Percentiles rank a stretch among this genome's conserved stretches.
Conservation (phyloP, 192 early-diverging fungal genomes). For the Linnemannia hyalina region DNA sequence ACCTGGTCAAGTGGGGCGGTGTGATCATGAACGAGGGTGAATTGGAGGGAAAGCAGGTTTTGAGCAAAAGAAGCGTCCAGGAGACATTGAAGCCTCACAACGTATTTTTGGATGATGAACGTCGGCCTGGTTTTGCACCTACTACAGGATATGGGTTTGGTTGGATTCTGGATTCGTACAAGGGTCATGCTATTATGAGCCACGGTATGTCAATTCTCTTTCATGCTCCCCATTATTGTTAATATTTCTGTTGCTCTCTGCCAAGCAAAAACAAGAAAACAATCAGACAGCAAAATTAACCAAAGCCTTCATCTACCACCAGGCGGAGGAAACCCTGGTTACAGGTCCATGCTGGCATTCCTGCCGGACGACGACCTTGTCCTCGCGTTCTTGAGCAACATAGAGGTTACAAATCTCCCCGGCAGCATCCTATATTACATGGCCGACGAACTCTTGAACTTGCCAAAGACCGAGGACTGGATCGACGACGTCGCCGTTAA, state of each 20-base stretch:
- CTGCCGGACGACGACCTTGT: conserved; percentile 4
- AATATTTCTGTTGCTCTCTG: neutral
- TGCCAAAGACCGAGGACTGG: conserved; percentile 6
- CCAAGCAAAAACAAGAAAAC: no score
- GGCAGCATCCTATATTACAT: neutral
- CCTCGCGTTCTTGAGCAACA: neutral
- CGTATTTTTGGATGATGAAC: neutral
- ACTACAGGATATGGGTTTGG: conserved; percentile 15
- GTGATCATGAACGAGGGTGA: conserved; percentile 14
- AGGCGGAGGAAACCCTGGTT: neutral
- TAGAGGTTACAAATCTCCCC: neutral
- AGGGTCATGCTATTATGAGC: neutral
- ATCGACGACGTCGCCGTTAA: neutral
- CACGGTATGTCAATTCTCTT: neutral
- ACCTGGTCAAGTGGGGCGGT: conserved; percentile 17
- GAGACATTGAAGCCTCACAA: conserved; percentile 5
- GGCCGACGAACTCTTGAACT: neutral
- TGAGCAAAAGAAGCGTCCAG: conserved; percentile 12
- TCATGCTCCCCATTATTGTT: neutral
- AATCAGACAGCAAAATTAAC: no score
- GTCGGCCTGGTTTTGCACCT: conserved; percentile 1
- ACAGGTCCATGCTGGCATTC: neutral
- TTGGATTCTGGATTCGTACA: conserved; percentile 21
- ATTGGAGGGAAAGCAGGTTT: conserved; percentile 19
- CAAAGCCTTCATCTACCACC: neutral